Evolutionary conservation across 768 basidiomycete genomes (phyloP).

Genomic region (Cyclocybe cylindracea): DNA sequence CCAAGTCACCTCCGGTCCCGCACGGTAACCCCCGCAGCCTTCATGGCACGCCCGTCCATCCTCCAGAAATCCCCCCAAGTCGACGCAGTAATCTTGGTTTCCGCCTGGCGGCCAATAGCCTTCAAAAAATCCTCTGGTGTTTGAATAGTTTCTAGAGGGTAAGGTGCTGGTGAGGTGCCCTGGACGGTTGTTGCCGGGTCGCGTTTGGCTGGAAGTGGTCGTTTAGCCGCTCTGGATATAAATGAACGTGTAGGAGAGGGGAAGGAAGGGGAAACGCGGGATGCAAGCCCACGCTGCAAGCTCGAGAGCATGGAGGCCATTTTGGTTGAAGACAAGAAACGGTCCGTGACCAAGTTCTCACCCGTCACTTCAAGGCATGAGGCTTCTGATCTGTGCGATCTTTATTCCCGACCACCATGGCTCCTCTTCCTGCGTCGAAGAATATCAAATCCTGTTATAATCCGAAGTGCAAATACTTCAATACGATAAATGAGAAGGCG

Average conservation of each 20-base stretch:
- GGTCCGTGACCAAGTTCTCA: not conserved
- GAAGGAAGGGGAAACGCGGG: constrained; percentile 23
- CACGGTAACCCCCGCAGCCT: constrained; percentile 63
- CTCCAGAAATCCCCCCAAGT: constrained; percentile 79
- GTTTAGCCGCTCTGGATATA: constrained; percentile 30
- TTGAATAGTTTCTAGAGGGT: constrained; percentile 16
- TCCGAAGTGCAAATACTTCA: no score
- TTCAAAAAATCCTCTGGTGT: constrained; percentile 69
- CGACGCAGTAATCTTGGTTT: constrained; percentile 63
- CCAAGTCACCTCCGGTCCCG: constrained; percentile 67
- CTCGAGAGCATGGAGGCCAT: constrained; percentile 13
- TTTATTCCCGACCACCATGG: not conserved
- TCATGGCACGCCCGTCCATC: constrained; percentile 55
- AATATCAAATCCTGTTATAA: no score
- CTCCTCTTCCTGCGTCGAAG: no score
- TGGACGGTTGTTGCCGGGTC: constrained; percentile 11
- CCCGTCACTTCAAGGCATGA: not conserved
- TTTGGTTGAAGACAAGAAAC: not conserved
- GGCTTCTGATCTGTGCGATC: not conserved
- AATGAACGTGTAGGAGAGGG: constrained; percentile 32
- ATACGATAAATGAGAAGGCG: no score
- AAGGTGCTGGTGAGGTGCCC: constrained; percentile 6
- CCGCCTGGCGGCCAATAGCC: constrained; percentile 69
- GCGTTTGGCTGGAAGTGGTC: constrained; percentile 33
- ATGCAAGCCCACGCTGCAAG: constrained; percentile 14